These are phyloP conservation scores for Ceratocystis huliohia DNA, from an alignment of 2,329 filamentous ascomycete species.

Conservation along the genomic window DNA sequence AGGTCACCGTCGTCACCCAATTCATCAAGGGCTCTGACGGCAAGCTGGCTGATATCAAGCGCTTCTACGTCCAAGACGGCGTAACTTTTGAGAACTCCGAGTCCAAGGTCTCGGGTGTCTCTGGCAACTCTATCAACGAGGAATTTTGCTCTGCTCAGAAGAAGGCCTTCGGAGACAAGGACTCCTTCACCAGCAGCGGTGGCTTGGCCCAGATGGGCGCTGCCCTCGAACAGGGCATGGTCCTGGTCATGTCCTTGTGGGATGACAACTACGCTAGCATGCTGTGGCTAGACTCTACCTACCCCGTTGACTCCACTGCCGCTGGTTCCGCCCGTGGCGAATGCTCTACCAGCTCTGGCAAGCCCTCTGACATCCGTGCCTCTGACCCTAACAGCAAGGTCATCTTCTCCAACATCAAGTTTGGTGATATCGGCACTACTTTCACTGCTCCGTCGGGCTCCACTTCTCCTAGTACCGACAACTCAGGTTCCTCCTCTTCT, in stretches of 20 bases:
- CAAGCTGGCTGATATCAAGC: conserved; percentile 35
- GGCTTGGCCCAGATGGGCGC: conserved; percentile 43
- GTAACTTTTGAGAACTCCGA: conserved; percentile 37
- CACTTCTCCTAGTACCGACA: background rate
- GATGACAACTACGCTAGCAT: conserved; percentile 45
- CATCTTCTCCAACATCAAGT: conserved; percentile 38
- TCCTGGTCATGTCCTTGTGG: conserved; percentile 50
- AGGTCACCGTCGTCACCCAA: conserved; percentile 50
- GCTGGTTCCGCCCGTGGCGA: conserved; percentile 24
- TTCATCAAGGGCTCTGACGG: conserved; percentile 29
- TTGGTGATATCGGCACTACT: conserved; percentile 37
- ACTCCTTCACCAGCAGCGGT: conserved; percentile 39
- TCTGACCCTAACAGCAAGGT: conserved; percentile 29
- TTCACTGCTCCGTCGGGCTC: conserved; percentile 22
- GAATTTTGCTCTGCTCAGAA: conserved; percentile 46
- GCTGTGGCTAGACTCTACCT: conserved; percentile 61
- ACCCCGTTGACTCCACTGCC: conserved; percentile 33
- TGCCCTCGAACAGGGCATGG: conserved; percentile 46
- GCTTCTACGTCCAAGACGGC: conserved; percentile 49
- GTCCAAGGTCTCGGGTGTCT: conserved; percentile 30
- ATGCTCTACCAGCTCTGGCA: conserved; percentile 24
- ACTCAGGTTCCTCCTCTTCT: background rate
- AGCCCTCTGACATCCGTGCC: conserved; percentile 24
- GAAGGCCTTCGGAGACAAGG: conserved; percentile 39
- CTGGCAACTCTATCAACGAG: conserved; percentile 46